Percentiles rank a stretch among this genome's conserved stretches.
These are phyloP conservation scores for Quercus alba DNA, from an alignment of 306 rosid species.

Conservation along the genomic window DNA sequence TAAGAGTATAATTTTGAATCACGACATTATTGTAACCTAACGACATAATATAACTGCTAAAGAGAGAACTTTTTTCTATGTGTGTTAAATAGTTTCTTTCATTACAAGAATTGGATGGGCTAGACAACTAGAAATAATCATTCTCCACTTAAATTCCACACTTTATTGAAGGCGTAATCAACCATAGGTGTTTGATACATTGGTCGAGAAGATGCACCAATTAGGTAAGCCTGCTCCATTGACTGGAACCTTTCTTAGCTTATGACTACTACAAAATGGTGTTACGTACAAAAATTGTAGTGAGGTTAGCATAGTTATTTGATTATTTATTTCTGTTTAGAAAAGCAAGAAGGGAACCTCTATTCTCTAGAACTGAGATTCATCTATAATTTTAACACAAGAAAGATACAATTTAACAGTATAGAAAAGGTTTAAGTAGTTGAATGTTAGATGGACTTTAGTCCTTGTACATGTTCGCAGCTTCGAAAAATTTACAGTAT, in stretches of 20 bases:
- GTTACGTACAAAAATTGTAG: background rate
- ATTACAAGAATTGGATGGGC: background rate
- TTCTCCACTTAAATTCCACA: background rate
- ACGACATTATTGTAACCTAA: too few species aligned
- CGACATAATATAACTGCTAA: too few species aligned
- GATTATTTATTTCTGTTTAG: background rate
- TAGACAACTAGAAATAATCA: background rate
- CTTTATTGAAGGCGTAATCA: background rate
- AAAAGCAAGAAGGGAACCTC: background rate
- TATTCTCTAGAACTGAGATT: background rate
- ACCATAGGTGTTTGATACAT: too few species aligned
- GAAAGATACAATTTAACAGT: background rate
- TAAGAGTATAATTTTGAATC: too few species aligned
- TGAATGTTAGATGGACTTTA: constrained; percentile 36
- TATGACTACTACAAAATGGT: background rate
- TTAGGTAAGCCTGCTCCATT: background rate
- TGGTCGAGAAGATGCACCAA: background rate
- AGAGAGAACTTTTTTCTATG: too few species aligned
- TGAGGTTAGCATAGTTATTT: background rate
- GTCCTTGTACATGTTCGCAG: constrained; percentile 29
- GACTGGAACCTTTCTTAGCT: background rate
- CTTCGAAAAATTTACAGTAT: constrained; percentile 16
- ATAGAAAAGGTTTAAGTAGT: background rate
- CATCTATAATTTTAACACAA: background rate
- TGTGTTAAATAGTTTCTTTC: background rate